These are phyloP conservation scores for Rubroboletus pulcherrimus DNA, from an alignment of 768 basidiomycete species.

Conservation along the genomic window DNA sequence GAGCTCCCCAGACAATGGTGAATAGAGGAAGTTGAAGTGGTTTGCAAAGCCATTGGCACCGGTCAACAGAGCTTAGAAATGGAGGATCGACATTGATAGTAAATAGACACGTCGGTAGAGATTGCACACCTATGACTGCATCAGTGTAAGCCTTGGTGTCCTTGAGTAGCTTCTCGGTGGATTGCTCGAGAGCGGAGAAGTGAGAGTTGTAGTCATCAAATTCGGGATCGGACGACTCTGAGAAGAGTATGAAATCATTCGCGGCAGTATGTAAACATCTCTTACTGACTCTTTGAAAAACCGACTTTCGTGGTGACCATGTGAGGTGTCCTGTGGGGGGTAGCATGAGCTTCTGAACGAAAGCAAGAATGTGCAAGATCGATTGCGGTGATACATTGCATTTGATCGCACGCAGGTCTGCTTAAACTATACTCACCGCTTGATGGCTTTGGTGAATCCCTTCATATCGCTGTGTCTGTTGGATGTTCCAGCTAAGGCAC, in stretches of 20 bases:
- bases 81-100: constrained; percentile 1
- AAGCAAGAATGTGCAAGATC: constrained; percentile 1
- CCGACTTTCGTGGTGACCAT: constrained; percentile 84
- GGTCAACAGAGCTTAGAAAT: constrained; percentile 55
- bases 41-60: constrained; percentile 58
- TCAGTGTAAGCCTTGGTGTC: constrained; percentile 88
- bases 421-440: constrained; percentile 49
- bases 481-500: background rate
- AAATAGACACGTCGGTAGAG: background rate
- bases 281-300: constrained; percentile 80
- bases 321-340: constrained; percentile 73
- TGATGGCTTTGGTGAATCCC: constrained; percentile 74
- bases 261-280: background rate
- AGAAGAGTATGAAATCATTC: constrained; percentile 2
- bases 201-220: constrained; percentile 84
- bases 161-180: constrained; percentile 87
- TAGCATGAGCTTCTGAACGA: constrained; percentile 7
- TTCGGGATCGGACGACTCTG: constrained; percentile 81
- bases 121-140: constrained; percentile 58
- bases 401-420: background rate
- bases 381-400: constrained; percentile 1
- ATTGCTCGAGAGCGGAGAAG: constrained; percentile 72
- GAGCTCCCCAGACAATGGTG: constrained; percentile 70
- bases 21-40: constrained; percentile 62
- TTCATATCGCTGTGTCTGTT: constrained; percentile 54